phyloP scores from a whole-genome alignment of 345 rosid species.

The Bruguiera parviflora region DNA sequence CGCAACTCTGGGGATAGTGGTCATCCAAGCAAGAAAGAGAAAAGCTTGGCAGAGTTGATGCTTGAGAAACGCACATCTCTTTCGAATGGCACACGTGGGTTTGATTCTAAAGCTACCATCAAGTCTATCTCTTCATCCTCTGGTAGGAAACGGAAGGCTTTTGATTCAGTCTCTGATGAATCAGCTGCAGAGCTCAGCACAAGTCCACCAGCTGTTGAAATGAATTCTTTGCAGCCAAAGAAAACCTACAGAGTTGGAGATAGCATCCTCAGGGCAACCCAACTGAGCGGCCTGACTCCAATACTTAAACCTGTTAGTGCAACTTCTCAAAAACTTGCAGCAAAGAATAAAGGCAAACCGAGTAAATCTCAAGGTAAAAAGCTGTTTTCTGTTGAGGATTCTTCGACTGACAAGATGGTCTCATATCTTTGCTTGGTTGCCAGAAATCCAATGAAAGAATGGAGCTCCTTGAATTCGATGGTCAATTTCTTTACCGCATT shows the following conservation, averaged over 20 bases:
- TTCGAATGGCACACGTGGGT: constrained; percentile 26
- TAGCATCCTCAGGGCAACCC: constrained; percentile 37
- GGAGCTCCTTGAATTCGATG: constrained; percentile 16
- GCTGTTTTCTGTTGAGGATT: constrained; percentile 19
- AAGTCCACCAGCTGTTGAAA: constrained; percentile 18
- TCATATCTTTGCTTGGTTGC: constrained; percentile 39
- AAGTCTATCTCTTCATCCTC: constrained; percentile 22
- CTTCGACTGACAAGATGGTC: constrained; percentile 33
- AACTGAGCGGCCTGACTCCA: constrained; percentile 21
- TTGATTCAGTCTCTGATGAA: constrained; percentile 26
- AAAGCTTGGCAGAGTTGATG: constrained; percentile 54
- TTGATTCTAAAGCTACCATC: constrained; percentile 18
- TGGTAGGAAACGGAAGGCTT: constrained; percentile 41
- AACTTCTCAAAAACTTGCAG: background rate
- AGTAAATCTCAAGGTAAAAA: constrained; percentile 24
- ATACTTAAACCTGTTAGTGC: constrained; percentile 17
- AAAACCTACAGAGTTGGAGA: constrained; percentile 38
- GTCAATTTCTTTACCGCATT: constrained; percentile 37
- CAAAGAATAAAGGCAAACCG: constrained; percentile 11
- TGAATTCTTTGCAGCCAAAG: constrained; percentile 29
- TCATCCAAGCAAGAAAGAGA: constrained; percentile 41
- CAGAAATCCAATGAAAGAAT: constrained; percentile 30
- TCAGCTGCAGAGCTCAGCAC: constrained; percentile 26
- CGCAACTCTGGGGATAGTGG: constrained; percentile 26
- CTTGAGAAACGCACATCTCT: constrained; percentile 36